Conservation (phyloP, 148 eudicot species). For the Chenopodium album region DNA sequence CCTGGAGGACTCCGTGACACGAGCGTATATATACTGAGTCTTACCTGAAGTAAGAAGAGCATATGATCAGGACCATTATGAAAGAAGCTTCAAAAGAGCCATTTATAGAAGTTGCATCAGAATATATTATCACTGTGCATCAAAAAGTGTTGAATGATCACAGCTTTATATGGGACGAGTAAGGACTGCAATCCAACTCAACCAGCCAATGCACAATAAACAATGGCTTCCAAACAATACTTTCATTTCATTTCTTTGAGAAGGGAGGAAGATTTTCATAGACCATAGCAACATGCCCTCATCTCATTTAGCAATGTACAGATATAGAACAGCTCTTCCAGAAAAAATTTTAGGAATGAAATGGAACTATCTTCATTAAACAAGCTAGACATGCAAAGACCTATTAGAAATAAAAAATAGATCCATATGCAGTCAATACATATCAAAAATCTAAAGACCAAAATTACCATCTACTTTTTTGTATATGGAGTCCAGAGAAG, state of each 20-base stretch:
- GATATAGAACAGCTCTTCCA: background rate
- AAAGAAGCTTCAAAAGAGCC: background rate
- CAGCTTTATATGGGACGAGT: background rate
- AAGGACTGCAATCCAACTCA: too few relatives aligned
- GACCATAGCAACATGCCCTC: background rate
- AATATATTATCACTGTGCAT: background rate
- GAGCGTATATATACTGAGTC: constrained; percentile 76
- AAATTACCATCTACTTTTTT: constrained; percentile 73
- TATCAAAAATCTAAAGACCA: constrained; percentile 10
- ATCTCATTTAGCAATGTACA: background rate
- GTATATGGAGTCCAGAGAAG: constrained; percentile 60
- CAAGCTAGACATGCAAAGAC: background rate
- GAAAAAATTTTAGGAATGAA: background rate
- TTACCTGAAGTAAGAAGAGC: constrained; percentile 55
- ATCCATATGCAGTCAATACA: background rate
- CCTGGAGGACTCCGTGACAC: constrained; percentile 79
- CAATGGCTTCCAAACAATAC: too few relatives aligned
- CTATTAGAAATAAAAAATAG: background rate
- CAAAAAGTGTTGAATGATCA: background rate
- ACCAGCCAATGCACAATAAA: too few relatives aligned
- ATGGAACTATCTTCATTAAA: background rate
- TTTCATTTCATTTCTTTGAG: background rate
- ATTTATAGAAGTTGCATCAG: background rate
- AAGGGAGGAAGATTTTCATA: background rate
- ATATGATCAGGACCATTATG: constrained; percentile 6